Conservation (phyloP, 2,329 filamentous ascomycete genomes). For the Penicillium sp. region DNA sequence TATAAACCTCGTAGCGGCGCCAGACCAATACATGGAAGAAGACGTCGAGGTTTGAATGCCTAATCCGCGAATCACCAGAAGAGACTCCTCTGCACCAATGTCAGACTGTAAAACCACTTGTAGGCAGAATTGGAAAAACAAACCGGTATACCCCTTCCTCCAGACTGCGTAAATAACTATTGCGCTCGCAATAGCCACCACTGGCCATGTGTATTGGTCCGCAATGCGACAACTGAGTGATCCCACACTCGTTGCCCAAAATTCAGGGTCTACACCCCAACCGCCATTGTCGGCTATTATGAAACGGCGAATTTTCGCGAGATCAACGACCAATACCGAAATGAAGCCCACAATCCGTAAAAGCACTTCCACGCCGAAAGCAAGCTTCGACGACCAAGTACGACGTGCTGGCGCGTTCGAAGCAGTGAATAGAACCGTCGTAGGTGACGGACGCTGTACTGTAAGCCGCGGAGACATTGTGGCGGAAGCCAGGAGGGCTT, state of each 20-base stretch:
- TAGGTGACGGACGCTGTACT: conserved; percentile 63
- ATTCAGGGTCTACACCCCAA: conserved; percentile 25
- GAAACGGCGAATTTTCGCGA: conserved; percentile 29
- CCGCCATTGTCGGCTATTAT: conserved; percentile 25
- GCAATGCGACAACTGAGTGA: conserved; percentile 31
- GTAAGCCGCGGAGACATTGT: conserved; percentile 57
- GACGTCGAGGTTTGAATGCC: conserved; percentile 83
- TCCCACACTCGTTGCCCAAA: conserved; percentile 34
- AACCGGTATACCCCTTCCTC: conserved; percentile 51
- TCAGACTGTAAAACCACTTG: conserved; percentile 15
- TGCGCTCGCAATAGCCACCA: conserved; percentile 36
- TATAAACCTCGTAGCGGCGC: conserved; percentile 68
- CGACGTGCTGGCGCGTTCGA: conserved; percentile 64
- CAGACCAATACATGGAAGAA: conserved; percentile 63
- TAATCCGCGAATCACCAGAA: conserved; percentile 81
- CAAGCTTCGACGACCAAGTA: conserved; percentile 44
- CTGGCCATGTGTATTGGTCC: conserved; percentile 39
- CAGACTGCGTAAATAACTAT: conserved; percentile 44
- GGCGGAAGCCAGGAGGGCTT: background rate
- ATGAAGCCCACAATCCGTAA: conserved; percentile 43
- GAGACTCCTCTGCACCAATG: conserved; percentile 66
- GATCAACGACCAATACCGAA: conserved; percentile 34
- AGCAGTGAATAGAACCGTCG: conserved; percentile 88
- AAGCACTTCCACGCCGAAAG: conserved; percentile 43
- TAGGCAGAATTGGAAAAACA: conserved; percentile 11